Evolutionary conservation across 106 monocot species (phyloP).

Genomic region (Dioscorea alata): DNA sequence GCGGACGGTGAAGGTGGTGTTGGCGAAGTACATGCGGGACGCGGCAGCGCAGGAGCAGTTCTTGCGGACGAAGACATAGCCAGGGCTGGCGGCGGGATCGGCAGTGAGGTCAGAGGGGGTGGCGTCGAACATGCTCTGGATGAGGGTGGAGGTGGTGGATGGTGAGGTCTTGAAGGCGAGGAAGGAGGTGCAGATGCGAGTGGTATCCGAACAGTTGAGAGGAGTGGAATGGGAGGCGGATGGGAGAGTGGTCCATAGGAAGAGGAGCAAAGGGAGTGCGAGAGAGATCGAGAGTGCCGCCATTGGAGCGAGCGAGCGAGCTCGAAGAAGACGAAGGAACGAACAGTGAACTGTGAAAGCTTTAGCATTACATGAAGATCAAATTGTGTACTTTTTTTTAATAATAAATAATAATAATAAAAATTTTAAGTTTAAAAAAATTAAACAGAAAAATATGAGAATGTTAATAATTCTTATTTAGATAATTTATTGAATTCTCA

Average conservation of each 20-base stretch:
- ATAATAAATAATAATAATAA: too few relatives aligned
- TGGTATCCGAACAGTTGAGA: conserved; percentile 72
- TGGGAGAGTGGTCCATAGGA: background rate
- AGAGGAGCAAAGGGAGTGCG: conserved; percentile 3
- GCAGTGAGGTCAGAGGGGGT: conserved; percentile 51
- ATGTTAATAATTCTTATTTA: too few relatives aligned
- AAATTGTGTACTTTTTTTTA: too few relatives aligned
- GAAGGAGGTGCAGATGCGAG: conserved; percentile 92
- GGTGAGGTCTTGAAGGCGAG: conserved; percentile 44
- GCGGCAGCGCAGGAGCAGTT: conserved; percentile 83
- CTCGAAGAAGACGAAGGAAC: too few relatives aligned
- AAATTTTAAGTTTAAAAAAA: too few relatives aligned
- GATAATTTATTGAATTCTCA: too few relatives aligned
- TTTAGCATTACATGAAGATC: too few relatives aligned
- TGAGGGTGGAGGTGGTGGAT: conserved; percentile 17
- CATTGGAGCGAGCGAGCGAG: background rate
- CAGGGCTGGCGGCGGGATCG: conserved; percentile 45
- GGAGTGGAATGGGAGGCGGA: conserved; percentile 23
- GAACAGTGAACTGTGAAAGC: too few relatives aligned
- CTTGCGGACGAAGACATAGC: conserved; percentile 70
- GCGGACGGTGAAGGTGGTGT: conserved; percentile 76
- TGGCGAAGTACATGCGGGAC: conserved; percentile 48
- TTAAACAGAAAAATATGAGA: too few relatives aligned
- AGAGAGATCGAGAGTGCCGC: conserved; percentile 14
- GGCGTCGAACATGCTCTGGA: conserved; percentile 88